These are phyloP conservation scores for Ceratocystiopsis minuta DNA, from an alignment of 2,329 filamentous ascomycete genomes.

Conservation along the genomic window DNA sequence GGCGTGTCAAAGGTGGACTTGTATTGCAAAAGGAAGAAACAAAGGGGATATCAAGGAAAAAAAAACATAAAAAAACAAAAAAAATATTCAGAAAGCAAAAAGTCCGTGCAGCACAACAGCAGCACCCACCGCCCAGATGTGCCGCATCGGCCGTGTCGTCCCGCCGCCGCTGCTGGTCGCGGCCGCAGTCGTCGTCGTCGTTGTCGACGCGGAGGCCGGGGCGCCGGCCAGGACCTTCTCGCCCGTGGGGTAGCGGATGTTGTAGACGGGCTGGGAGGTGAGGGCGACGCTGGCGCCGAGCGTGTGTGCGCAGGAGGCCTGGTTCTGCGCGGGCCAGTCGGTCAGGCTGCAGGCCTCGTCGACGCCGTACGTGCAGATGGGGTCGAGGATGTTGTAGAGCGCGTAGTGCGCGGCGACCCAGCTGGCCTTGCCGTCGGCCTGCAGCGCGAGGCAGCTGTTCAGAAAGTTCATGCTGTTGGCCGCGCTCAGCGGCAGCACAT, in stretches of 20 bases:
- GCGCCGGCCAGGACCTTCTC: conserved; percentile 19
- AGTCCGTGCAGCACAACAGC: background rate
- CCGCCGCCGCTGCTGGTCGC: background rate
- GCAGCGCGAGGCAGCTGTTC: conserved; percentile 23
- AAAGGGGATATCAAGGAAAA: background rate
- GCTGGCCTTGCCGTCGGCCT: conserved; percentile 13
- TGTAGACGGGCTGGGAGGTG: conserved; percentile 23
- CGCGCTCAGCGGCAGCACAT: conserved; percentile 20
- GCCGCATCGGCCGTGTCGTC: background rate
- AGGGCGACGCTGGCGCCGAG: conserved; percentile 21
- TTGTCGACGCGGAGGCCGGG: background rate
- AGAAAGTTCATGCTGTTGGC: conserved; percentile 36
- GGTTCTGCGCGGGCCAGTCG: conserved; percentile 25
- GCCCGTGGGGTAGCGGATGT: conserved; percentile 28
- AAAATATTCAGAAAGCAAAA: background rate
- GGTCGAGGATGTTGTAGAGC: conserved; percentile 33
- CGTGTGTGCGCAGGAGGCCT: conserved; percentile 24
- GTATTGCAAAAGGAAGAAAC: background rate
- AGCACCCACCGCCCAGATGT: too few relatives aligned
- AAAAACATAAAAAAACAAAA: background rate
- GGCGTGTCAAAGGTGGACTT: too few relatives aligned
- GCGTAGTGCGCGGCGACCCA: conserved; percentile 31
- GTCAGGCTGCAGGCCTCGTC: conserved; percentile 28
- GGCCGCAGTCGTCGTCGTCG: too few relatives aligned
- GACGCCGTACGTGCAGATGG: conserved; percentile 25